These are phyloP conservation scores for Dryas drummondii DNA, from an alignment of 306 rosid species.

Conservation along the genomic window DNA sequence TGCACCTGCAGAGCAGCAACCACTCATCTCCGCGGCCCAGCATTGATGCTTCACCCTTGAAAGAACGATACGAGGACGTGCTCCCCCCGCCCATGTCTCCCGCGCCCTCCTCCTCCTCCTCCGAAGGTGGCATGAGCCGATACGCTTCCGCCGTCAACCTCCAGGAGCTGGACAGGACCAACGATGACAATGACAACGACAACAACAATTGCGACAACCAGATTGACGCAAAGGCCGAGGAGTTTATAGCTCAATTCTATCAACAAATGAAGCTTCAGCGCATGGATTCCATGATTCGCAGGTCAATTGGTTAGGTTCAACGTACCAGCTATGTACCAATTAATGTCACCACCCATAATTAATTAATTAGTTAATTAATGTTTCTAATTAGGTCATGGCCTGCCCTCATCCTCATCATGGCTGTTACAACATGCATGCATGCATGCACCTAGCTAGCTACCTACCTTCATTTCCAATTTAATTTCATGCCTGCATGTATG, in stretches of 20 bases:
- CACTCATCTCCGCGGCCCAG: slow-evolving; percentile 12
- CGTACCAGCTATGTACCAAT: too few relatives aligned
- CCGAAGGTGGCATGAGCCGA: slow-evolving; percentile 22
- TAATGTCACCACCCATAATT: too few relatives aligned
- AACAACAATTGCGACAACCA: slow-evolving; percentile 16
- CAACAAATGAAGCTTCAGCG: slow-evolving; percentile 62
- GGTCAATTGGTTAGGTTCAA: slow-evolving; percentile 46
- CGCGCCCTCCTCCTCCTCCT: slow-evolving; percentile 13
- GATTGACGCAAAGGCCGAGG: slow-evolving; percentile 76
- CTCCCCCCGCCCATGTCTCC: slow-evolving; percentile 22
- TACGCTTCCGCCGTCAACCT: slow-evolving; percentile 54
- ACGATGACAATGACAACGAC: neutral
- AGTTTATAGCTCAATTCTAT: slow-evolving; percentile 71
- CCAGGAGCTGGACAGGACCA: slow-evolving; percentile 38
- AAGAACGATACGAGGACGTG: slow-evolving; percentile 4
- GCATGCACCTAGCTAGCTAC: too few relatives aligned
- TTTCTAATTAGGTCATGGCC: too few relatives aligned
- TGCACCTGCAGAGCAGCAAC: slow-evolving; percentile 48
- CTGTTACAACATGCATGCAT: too few relatives aligned
- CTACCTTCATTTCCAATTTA: too few relatives aligned
- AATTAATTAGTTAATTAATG: too few relatives aligned
- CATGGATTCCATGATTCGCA: slow-evolving; percentile 26
- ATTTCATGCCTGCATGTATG: too few relatives aligned
- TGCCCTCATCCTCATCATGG: too few relatives aligned
- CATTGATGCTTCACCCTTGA: neutral